Percentiles rank a stretch among this genome's conserved stretches.
Evolutionary conservation across 2,329 filamentous ascomycete species (phyloP).

Genomic region (Microsporum canis): DNA sequence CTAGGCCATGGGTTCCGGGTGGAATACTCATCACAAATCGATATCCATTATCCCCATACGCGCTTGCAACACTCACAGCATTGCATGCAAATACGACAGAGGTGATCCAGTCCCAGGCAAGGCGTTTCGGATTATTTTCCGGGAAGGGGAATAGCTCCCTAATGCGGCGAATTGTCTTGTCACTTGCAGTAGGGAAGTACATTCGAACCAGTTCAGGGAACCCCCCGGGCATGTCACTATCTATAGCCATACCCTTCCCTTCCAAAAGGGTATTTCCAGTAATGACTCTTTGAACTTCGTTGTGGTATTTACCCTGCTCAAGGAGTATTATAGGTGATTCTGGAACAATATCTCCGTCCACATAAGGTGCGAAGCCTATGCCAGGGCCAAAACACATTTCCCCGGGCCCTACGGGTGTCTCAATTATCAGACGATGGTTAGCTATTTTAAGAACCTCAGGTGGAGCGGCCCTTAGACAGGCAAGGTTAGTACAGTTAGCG

Average conservation of each 20-base stretch:
- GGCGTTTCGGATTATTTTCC: slow-evolving; percentile 6
- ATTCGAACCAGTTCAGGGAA: neutral
- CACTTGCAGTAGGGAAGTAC: neutral
- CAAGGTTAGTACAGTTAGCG: neutral
- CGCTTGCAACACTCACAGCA: neutral
- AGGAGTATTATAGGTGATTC: neutral
- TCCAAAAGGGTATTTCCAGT: neutral
- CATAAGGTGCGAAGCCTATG: neutral
- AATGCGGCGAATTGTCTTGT: neutral
- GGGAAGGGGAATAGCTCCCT: neutral
- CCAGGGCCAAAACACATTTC: neutral
- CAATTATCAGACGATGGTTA: neutral
- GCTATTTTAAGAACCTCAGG: neutral
- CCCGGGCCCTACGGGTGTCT: neutral
- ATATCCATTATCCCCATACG: neutral
- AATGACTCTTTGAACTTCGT: neutral
- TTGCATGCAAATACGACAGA: slow-evolving; percentile 8
- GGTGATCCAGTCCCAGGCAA: slow-evolving; percentile 10
- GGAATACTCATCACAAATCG: neutral
- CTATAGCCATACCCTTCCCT: neutral
- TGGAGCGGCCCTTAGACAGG: neutral
- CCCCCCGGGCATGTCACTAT: neutral
- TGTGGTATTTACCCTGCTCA: neutral
- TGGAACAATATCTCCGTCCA: neutral
- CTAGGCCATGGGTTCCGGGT: neutral